Evolutionary conservation across 495 filamentous ascomycete genomes (phyloP).

Genomic region (Neurospora sp.): DNA sequence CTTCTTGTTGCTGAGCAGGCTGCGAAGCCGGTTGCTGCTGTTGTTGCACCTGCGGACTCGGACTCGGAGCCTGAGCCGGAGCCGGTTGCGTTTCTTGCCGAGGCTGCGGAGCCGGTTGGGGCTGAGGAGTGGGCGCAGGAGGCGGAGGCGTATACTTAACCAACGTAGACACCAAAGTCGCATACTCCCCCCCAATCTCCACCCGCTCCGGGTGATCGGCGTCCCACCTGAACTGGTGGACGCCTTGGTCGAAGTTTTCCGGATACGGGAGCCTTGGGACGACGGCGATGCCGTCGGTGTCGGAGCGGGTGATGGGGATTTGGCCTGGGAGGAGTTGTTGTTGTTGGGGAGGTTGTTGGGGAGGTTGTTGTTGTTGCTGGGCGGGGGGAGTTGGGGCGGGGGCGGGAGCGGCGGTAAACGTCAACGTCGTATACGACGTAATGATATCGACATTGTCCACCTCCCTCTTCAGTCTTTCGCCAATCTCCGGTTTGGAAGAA

Average conservation of each 20-base stretch:
- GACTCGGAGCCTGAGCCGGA: no score
- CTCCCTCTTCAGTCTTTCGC: neutral
- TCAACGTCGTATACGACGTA: neutral
- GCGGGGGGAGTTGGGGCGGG: neutral
- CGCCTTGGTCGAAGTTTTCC: neutral
- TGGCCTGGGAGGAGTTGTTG: neutral
- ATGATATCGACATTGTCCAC: neutral
- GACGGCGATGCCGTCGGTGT: neutral
- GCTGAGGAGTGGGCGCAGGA: no score
- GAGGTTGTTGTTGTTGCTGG: neutral
- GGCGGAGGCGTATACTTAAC: neutral
- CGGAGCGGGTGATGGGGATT: neutral
- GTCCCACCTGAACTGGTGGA: neutral
- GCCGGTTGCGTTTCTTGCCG: no score
- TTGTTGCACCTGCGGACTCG: no score
- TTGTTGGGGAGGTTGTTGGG: neutral
- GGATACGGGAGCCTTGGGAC: neutral
- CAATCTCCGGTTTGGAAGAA: neutral
- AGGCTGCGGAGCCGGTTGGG: no score
- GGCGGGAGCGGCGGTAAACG: neutral
- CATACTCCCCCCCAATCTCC: neutral
- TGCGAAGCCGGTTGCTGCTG: no score
- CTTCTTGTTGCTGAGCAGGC: no score
- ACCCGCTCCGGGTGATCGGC: neutral
- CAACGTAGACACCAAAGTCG: neutral